Evolutionary conservation across 768 basidiomycete species (phyloP), one percentile per base, ranked within the genome.

Genomic region (Tylopilus subfusipes): DNA sequence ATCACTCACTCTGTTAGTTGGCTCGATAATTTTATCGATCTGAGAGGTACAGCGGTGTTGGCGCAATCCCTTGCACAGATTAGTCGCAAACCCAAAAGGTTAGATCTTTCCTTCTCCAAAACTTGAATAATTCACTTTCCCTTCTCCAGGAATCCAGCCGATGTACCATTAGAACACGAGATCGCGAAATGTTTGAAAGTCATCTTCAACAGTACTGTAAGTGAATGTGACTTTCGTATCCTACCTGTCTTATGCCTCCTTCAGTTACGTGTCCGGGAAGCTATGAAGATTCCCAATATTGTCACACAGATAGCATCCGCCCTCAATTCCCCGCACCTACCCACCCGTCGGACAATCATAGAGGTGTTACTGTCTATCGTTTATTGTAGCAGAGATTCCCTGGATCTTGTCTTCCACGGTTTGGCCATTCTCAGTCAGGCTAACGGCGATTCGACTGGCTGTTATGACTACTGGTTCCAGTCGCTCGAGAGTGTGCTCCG

Each of bases 401-500:
- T 86, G 48, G 75, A 78, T 47, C 76, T 86, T 25, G 92, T 98
- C 47, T 70, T 95, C 10, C 74, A 81, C 36, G 93, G 85, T 10
- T 76, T 98, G 16, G 88, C 90, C 64, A 74, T 78, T 12, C 79
- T 93, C 34, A 93, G 90, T 67, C 68, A 78, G 24, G 72, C 82
- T 5, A 90, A 91, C 58, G 66, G 74, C 49, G 73, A 79, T 49
- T 81, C 76, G 14, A 76, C 76, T 21, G 81, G 82, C 30, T 81
- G 76, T 50, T 98, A 92, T 68, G 85, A 85, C 57, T 93, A 83
- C 62, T 98, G 93, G 95, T 90, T 98, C 66, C 86, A 84, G 61
- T 86, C 85, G 0, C 75, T 96, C 58, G 88, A 93, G 60, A 72
- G 74, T 25, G 82, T 82, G 3, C 77, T 98, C 18, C 80, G 84